Base-by-base conservation (phyloP, 2,329 filamentous ascomycete species). In the Penicillium sp. region DNA sequence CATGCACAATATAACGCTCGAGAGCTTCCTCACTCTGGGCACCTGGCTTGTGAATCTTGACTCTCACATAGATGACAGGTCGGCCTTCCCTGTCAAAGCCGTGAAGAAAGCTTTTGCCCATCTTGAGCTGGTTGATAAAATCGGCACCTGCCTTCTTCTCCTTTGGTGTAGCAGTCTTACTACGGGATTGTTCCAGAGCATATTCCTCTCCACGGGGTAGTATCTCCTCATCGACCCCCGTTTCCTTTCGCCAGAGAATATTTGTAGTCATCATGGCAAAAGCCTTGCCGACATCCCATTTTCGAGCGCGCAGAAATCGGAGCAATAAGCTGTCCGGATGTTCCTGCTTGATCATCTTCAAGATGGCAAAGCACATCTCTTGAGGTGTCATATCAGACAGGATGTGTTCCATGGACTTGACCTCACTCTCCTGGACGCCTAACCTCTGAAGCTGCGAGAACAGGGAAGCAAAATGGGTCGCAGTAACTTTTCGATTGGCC, bases 271-370 rank as follows among this genome's bases (percentile, higher is more conserved):
- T 78, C 91, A 97, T 97, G 56, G 94, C 82, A 26, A 96, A 80
- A 2, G 93, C 91, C 69, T 89, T 90, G 35, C 95, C 87, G 5
- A 96, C 85, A 67, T 97, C 90, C 92, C 93, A 97, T 74, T 94
- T 94, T 36, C 90, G 80, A 16, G 90, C 90, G 42, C 90, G 80
- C 47, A 95, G 77, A 69, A 93, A 95, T 34, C 90, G 85, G 42
- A 95, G 76, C 16, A 92, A 76, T 14, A 93, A 77, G 1, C 86
- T 88, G 73, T 97, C 93, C 0, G 93, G 93, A 68, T 96, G 85
- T 66, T 97, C 92, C 66, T 93, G 88, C 78, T 97, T 97, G 56
- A 91, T 83, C 89, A 96, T 95, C 57, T 78, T 81, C 89, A 93
- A 96, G 66, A 97, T 88, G 0, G 90, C 86, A 27, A 81, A 79